These are phyloP conservation scores for Calocybe cyanea DNA, from an alignment of 768 basidiomycete genomes.

Conservation along the genomic window DNA sequence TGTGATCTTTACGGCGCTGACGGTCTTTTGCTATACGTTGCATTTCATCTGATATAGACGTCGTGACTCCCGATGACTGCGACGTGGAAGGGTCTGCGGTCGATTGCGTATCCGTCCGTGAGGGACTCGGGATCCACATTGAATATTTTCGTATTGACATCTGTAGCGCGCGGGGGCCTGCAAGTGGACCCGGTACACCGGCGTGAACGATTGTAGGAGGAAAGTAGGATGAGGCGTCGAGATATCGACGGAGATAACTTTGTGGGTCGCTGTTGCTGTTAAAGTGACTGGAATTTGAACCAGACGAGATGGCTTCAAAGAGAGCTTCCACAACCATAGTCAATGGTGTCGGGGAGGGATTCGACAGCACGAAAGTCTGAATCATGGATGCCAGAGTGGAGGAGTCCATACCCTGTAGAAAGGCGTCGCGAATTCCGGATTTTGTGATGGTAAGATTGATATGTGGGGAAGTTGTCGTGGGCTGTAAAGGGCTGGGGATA, in stretches of 20 bases:
- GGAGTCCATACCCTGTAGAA: conserved; percentile 44
- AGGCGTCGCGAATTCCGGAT: conserved; percentile 40
- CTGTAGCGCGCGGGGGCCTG: conserved; percentile 55
- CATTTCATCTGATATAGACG: conserved; percentile 46
- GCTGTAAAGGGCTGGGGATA: conserved; percentile 20
- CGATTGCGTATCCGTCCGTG: neutral
- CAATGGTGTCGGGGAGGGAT: conserved; percentile 48
- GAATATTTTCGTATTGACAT: conserved; percentile 56
- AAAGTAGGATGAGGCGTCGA: conserved; percentile 51
- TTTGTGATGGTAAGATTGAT: conserved; percentile 28
- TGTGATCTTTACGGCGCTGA: conserved; percentile 58
- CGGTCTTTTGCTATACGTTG: conserved; percentile 58
- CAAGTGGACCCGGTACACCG: conserved; percentile 49
- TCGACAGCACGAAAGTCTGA: conserved; percentile 42
- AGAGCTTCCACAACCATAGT: conserved; percentile 48
- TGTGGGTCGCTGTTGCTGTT: conserved; percentile 34
- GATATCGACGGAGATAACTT: conserved; percentile 44
- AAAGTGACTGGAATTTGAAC: conserved; percentile 26
- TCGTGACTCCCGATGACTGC: conserved; percentile 17
- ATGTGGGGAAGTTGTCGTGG: conserved; percentile 16
- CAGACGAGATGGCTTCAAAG: conserved; percentile 48
- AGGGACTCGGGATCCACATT: conserved; percentile 42
- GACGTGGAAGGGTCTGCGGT: conserved; percentile 10
- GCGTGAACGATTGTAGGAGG: conserved; percentile 47
- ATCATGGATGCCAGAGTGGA: conserved; percentile 52